Base-by-base conservation (phyloP, 257 asterid species). In the Primulina huaijiensis region DNA sequence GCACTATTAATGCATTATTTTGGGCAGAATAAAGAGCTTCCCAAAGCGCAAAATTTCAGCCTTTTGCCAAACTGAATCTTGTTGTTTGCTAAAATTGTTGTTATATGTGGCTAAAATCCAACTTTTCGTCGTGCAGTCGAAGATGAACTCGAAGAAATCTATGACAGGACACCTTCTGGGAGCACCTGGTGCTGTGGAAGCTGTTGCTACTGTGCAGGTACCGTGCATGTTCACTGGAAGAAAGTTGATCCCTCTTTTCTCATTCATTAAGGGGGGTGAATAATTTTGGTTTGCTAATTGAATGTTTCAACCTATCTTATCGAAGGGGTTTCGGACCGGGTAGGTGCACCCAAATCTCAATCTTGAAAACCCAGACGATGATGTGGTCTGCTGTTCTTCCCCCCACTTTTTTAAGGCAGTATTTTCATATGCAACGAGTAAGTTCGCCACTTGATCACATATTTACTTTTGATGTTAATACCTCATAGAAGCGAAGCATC, bases 111-210 rank as follows among this genome's bases (percentile, higher is more conserved):
- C 61, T 66, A 64, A 33, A 25, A 65, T 23, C 71, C 76, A 65
- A 67, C 59, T 67, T 52, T 34, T 25, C 14, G 55, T 60, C 76
- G 50, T 83, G 73, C 86, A 94, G 97, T 80, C 90, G 74, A 83
- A 79, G 68, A 89, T 94, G 87, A 94, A 94, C 87, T 90, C 97
- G 38, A 89, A 96, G 75, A 94, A 94, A 82, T 90, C 99, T 64
- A 94, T 94, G 97, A 91, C 78, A 21, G 99, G 99, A 25, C 99
- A 90, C 82, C 86, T 94, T 64, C 95, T 94, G 30, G 99, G 97
- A 46, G 97, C 99, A 74, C 92, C 96, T 77, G 97, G 96, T 77
- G 97, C 95, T 59, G 96, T 94, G 67, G 97, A 91, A 75, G 97
- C 96, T 80, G 92, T 94, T 75, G 97, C 96, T 72, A 82, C 96